Evolutionary conservation across 768 basidiomycete species (phyloP).

Genomic region (Lactifluus echinatus): DNA sequence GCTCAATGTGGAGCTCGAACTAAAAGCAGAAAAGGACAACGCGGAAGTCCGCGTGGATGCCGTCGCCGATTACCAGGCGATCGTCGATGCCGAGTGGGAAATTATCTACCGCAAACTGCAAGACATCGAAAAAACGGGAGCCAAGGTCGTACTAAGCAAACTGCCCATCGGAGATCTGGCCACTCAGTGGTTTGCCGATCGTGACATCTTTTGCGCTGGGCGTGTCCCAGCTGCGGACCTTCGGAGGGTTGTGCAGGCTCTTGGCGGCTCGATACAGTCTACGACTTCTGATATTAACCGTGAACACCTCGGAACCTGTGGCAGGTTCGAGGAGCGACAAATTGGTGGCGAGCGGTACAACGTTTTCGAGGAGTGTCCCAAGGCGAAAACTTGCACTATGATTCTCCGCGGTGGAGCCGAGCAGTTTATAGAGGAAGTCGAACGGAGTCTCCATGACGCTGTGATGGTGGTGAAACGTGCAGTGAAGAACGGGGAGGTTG

Average conservation of each 20-base stretch:
- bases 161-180: conserved; percentile 97
- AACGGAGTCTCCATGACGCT: conserved; percentile 94
- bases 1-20: conserved; percentile 94
- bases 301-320: conserved; percentile 93
- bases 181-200: conserved; percentile 98
- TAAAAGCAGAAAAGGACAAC: conserved; percentile 99
- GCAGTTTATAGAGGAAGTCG: conserved; percentile 98
- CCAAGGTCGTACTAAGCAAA: conserved; percentile 95
- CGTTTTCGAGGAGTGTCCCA: conserved; percentile 85
- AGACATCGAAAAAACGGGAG: conserved; percentile 92
- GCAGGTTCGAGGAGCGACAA: conserved; percentile 85
- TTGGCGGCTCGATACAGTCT: conserved; percentile 90
- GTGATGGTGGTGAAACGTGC: conserved; percentile 99
- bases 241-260: conserved; percentile 89
- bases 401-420: conserved; percentile 94
- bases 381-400: conserved; percentile 93
- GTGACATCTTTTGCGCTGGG: conserved; percentile 98
- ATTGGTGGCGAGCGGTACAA: conserved; percentile 97
- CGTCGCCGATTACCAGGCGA: conserved; percentile 97
- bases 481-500: conserved; percentile 89
- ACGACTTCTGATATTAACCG: conserved; percentile 88
- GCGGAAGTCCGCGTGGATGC: conserved; percentile 96
- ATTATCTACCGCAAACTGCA: conserved; percentile 98
- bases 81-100: conserved; percentile 99
- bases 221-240: conserved; percentile 87